Conservation (phyloP, 116 monocot genomes). For the Cymodocea nodosa region DNA sequence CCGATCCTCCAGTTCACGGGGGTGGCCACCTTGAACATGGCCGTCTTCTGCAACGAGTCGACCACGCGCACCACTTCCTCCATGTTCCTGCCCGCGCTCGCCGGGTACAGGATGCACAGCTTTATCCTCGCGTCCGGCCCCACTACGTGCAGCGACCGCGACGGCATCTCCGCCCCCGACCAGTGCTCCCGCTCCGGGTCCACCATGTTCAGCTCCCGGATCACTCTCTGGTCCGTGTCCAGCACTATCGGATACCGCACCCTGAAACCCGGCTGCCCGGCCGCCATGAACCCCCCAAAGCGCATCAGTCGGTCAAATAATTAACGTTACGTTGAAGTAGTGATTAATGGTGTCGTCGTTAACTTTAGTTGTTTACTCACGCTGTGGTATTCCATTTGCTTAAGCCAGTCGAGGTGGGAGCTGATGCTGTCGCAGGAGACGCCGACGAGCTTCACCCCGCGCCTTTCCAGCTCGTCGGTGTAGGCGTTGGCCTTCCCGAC, state of each 20-base stretch:
- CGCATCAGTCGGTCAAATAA: no score
- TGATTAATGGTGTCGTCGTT: no score
- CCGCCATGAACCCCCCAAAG: no score
- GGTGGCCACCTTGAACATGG: slow-evolving; percentile 49
- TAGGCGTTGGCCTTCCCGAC: slow-evolving; percentile 5
- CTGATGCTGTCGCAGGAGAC: slow-evolving; percentile 54
- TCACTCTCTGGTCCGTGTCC: slow-evolving; percentile 38
- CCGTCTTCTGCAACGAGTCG: slow-evolving; percentile 55
- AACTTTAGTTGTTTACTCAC: not conserved
- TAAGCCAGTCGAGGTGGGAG: slow-evolving; percentile 67
- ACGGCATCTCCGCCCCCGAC: slow-evolving; percentile 23
- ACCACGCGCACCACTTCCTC: slow-evolving; percentile 74
- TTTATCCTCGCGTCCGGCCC: slow-evolving; percentile 19
- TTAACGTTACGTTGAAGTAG: no score
- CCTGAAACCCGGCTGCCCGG: slow-evolving; percentile 34
- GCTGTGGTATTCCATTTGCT: slow-evolving; percentile 39
- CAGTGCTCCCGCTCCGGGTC: slow-evolving; percentile 58
- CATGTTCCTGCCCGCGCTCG: slow-evolving; percentile 59
- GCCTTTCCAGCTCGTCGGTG: slow-evolving; percentile 44
- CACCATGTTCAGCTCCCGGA: slow-evolving; percentile 77
- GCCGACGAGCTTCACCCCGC: slow-evolving; percentile 66
- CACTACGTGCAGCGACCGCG: slow-evolving; percentile 15
- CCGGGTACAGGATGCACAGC: slow-evolving; percentile 65
- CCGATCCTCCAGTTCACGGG: slow-evolving; percentile 84
- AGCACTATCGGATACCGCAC: slow-evolving; percentile 53